These are phyloP conservation scores for Wickerhamiella dianesei DNA, from an alignment of 805 yeast genomes.

Conservation along the genomic window DNA sequence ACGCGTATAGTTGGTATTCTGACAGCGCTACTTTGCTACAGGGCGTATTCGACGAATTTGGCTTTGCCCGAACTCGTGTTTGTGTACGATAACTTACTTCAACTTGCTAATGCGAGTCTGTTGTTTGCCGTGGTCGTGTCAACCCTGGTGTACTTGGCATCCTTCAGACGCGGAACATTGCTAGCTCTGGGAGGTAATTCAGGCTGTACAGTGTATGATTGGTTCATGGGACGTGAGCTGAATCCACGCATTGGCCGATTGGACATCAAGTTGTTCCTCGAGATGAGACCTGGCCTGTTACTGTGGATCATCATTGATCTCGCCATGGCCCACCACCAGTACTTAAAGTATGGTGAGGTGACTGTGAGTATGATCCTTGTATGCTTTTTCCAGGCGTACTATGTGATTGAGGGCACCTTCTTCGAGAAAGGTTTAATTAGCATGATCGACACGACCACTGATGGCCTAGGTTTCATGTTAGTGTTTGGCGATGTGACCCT, in stretches of 20 bases:
- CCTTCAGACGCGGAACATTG: conserved; percentile 41
- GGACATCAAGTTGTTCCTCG: conserved; percentile 87
- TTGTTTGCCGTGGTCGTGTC: conserved; percentile 54
- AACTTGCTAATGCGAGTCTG: conserved; percentile 49
- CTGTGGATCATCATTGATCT: conserved; percentile 71
- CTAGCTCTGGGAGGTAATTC: conserved; percentile 82
- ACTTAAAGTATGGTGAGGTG: conserved; percentile 41
- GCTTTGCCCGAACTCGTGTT: conserved; percentile 67
- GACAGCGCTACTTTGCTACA: conserved; percentile 31
- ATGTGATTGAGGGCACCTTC: conserved; percentile 80
- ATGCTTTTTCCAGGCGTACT: conserved; percentile 57
- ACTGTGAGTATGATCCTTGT: conserved; percentile 63
- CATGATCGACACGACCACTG: conserved; percentile 94
- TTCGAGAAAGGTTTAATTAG: conserved; percentile 81
- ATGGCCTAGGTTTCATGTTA: conserved; percentile 95
- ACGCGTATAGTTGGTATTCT: conserved; percentile 35
- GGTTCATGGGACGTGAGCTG: conserved; percentile 95
- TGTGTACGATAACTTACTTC: conserved; percentile 53
- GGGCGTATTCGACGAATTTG: conserved; percentile 41
- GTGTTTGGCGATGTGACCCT: conserved; percentile 87
- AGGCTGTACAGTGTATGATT: conserved; percentile 61
- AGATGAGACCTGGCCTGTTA: conserved; percentile 85
- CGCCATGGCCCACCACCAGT: conserved; percentile 73
- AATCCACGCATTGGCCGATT: conserved; percentile 78
- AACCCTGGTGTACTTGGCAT: conserved; percentile 46